Conservation (phyloP, 495 filamentous ascomycete species). For the Aspergillus saccharolyticus region DNA sequence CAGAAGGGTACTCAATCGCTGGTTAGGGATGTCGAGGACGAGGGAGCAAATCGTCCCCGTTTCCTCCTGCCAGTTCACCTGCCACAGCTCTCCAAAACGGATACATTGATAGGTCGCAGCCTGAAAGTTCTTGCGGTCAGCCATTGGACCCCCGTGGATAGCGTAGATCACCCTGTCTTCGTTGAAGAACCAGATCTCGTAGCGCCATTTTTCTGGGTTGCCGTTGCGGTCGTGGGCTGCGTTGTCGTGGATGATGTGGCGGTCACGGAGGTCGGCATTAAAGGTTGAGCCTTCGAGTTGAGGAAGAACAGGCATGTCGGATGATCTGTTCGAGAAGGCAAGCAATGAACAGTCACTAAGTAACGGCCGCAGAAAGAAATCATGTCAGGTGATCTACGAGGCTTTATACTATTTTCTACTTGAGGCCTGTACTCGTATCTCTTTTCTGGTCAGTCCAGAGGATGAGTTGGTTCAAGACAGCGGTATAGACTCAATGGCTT, state of each 20-base stretch:
- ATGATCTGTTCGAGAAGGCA: background rate
- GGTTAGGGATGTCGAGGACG: conserved; percentile 31
- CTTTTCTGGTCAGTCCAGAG: no score
- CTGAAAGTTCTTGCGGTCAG: conserved; percentile 35
- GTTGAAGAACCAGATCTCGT: conserved; percentile 43
- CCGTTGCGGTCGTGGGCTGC: conserved; percentile 24
- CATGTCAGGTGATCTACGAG: no score
- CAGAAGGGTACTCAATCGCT: conserved; percentile 31
- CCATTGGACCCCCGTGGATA: conserved; percentile 41
- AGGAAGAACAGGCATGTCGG: conserved; percentile 27
- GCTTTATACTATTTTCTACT: no score
- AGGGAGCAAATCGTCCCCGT: conserved; percentile 38
- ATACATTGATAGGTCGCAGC: conserved; percentile 37
- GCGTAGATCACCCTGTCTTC: conserved; percentile 37
- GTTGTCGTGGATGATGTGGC: conserved; percentile 41
- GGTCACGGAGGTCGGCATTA: conserved; percentile 31
- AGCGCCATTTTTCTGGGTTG: conserved; percentile 39
- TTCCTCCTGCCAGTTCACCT: conserved; percentile 40
- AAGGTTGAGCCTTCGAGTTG: conserved; percentile 25
- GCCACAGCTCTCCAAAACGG: conserved; percentile 33
- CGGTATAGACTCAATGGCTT: background rate
- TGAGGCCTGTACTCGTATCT: no score
- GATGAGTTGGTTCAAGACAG: no score
- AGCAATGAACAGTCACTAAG: no score
- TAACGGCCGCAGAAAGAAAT: no score